A percentile compares a stretch with the other conserved stretches of the same genome.
phyloP scores from a whole-genome alignment of 1,284 basidiomycete species.

The Ceratobasidium theobromae region DNA sequence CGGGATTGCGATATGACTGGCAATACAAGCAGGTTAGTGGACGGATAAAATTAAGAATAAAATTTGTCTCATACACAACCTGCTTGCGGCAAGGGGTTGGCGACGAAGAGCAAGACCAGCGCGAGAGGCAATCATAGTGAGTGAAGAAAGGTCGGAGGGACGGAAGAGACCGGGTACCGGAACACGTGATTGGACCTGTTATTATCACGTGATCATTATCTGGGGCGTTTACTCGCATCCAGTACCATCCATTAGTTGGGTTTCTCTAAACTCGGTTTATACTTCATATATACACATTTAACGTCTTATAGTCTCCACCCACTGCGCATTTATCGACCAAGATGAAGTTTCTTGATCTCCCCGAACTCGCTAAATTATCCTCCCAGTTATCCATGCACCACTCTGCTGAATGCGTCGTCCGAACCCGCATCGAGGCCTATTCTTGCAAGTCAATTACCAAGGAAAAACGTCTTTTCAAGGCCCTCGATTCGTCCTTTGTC shows the following conservation, averaged over 20 bases:
- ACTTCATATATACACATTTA: neutral
- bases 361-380: constrained; percentile 42
- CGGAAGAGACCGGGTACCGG: constrained; percentile 21
- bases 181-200: constrained; percentile 14
- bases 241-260: too few species aligned
- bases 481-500: constrained; percentile 81
- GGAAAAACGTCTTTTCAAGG: constrained; percentile 95
- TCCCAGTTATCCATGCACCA: constrained; percentile 53
- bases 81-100: neutral
- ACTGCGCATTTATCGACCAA: neutral
- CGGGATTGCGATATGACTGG: constrained; percentile 23
- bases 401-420: constrained; percentile 86
- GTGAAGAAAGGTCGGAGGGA: neutral
- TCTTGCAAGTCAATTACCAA: constrained; percentile 96
- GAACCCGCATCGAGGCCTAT: constrained; percentile 95
- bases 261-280: too few species aligned
- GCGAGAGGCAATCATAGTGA: constrained; percentile 22
- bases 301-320: neutral
- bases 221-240: constrained; percentile 28
- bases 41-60: neutral
- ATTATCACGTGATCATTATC: neutral
- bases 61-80: neutral
- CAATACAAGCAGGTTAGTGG: too few species aligned
- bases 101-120: constrained; percentile 12
- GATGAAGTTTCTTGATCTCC: constrained; percentile 41